Percentiles rank a stretch among this genome's conserved stretches.
Conservation (phyloP, 176 grass and related monocot species). For the Otatea glauca region DNA sequence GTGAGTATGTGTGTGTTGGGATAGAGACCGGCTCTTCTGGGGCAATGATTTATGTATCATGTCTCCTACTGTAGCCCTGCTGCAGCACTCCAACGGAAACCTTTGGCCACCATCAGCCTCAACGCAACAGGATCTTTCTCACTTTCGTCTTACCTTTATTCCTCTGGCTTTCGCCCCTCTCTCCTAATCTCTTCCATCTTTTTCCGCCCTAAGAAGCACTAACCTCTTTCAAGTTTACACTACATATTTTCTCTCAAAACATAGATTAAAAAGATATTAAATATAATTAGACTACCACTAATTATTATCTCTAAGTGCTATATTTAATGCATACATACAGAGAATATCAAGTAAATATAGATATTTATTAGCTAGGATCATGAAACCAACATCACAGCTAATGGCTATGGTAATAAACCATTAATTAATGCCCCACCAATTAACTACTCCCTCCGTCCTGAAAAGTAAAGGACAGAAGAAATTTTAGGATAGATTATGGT, state of each 20-base stretch:
- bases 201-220: neutral
- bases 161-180: neutral
- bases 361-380: neutral
- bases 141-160: constrained; percentile 29
- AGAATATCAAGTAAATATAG: no score
- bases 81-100: constrained; percentile 23
- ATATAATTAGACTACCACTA: no score
- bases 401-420: neutral
- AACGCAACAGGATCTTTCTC: neutral
- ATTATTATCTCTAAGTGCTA: no score
- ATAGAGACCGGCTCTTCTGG: constrained; percentile 26
- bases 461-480: no score
- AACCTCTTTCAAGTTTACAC: no score
- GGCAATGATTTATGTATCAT: constrained; percentile 63
- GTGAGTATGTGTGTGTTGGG: neutral
- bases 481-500: no score
- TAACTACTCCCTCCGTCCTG: no score
- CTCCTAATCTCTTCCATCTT: neutral
- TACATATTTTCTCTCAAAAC: no score
- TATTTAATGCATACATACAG: no score
- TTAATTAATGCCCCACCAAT: neutral
- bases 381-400: no score
- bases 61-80: constrained; percentile 43
- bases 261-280: no score
- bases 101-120: constrained; percentile 35